Percentiles rank a stretch among this genome's conserved stretches.
Conservation (phyloP, 257 asterid genomes). For the Solanum sejunctum region DNA sequence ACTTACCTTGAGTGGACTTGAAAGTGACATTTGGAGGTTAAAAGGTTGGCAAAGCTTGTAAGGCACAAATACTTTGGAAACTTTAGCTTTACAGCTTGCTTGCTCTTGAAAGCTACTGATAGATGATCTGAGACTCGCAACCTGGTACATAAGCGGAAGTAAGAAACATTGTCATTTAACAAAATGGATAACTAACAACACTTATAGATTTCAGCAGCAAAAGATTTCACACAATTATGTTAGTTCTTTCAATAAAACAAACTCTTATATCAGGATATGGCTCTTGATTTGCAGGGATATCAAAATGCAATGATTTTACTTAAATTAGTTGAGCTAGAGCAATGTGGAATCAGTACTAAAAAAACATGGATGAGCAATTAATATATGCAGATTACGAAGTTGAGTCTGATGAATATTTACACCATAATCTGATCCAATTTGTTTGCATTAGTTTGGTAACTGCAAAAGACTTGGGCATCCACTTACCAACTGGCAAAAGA, state of each 20-base stretch:
- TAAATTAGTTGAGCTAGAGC: neutral
- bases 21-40: slow-evolving; percentile 52
- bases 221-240: neutral
- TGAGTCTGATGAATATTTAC: neutral
- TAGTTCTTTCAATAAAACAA: neutral
- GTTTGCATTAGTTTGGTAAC: neutral
- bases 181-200: neutral
- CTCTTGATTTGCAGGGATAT: neutral
- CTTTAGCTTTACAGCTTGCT: slow-evolving; percentile 75
- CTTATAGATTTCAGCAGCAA: neutral
- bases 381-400: neutral
- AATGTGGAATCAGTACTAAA: neutral
- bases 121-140: slow-evolving; percentile 87
- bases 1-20: slow-evolving; percentile 83
- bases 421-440: neutral
- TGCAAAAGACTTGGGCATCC: neutral
- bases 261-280: neutral
- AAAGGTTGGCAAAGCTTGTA: slow-evolving; percentile 76
- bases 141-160: slow-evolving; percentile 28
- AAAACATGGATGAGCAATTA: neutral
- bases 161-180: neutral
- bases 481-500: neutral
- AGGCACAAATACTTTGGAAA: slow-evolving; percentile 55
- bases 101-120: slow-evolving; percentile 97
- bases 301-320: neutral